A percentile compares a stretch with the other conserved stretches of the same genome.
phyloP scores from a whole-genome alignment of 1,284 basidiomycete genomes.

The Sporisorium reilianum region DNA sequence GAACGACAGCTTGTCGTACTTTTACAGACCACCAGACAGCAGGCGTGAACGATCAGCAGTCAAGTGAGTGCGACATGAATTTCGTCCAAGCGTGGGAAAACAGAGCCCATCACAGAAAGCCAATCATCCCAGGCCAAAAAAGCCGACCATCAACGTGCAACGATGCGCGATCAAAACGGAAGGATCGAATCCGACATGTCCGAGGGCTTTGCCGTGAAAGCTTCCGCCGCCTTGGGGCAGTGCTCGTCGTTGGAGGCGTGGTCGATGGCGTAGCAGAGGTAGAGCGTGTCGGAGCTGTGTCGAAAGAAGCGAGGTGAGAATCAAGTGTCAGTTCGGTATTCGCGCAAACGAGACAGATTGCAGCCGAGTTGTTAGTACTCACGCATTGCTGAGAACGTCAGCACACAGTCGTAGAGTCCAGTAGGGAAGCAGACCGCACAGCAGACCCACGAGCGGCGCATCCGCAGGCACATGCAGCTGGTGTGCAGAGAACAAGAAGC shows the following conservation, averaged over 20 bases:
- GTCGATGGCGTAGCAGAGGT: conserved; percentile 89
- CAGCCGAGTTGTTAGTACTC: conserved; percentile 63
- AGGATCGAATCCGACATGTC: conserved; percentile 38
- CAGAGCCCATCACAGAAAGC: neutral
- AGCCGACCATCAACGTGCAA: neutral
- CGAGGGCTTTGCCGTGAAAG: conserved; percentile 37
- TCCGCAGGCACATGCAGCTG: conserved; percentile 81
- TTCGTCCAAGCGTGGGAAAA: neutral
- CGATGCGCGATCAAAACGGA: conserved; percentile 23
- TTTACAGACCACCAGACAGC: neutral
- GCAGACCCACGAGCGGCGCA: conserved; percentile 80
- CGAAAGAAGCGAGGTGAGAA: neutral
- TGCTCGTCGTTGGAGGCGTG: conserved; percentile 73
- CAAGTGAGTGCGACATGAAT: neutral
- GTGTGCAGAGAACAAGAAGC: conserved; percentile 89
- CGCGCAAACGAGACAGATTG: neutral
- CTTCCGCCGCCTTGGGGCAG: conserved; percentile 42
- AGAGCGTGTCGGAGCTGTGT: conserved; percentile 77
- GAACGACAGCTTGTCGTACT: neutral
- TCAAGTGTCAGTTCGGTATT: neutral
- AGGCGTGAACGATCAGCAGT: conserved; percentile 5
- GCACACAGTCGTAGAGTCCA: conserved; percentile 85
- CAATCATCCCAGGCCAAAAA: neutral
- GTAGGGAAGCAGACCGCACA: conserved; percentile 83
- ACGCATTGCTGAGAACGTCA: conserved; percentile 81